Percentiles rank a stretch among this genome's conserved stretches.
Conservation (phyloP, 2,329 filamentous ascomycete genomes). For the Penicillium sp. region DNA sequence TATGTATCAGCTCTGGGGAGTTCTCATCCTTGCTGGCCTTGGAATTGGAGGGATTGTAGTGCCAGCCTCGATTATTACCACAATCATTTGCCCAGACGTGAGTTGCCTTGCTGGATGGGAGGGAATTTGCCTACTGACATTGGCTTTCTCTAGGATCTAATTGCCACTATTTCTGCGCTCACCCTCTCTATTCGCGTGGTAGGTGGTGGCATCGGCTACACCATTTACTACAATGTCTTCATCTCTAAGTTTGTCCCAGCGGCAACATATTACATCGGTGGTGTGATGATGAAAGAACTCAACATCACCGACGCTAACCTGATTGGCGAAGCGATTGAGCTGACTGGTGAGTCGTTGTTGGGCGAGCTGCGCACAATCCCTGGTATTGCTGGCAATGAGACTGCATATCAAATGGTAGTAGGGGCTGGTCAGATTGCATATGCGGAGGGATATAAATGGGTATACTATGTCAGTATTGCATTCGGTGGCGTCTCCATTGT, state of each 20-base stretch:
- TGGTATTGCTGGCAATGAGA: slow-evolving; percentile 52
- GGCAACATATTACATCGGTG: slow-evolving; percentile 50
- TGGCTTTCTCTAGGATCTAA: slow-evolving; percentile 49
- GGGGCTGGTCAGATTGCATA: slow-evolving; percentile 56
- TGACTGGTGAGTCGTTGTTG: slow-evolving; percentile 55
- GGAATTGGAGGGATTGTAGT: slow-evolving; percentile 68
- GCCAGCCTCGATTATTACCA: slow-evolving; percentile 64
- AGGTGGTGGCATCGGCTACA: slow-evolving; percentile 64
- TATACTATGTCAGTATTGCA: slow-evolving; percentile 61
- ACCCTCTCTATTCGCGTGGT: slow-evolving; percentile 68
- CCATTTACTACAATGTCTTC: slow-evolving; percentile 55
- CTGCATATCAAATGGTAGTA: slow-evolving; percentile 53
- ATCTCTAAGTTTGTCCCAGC: slow-evolving; percentile 47
- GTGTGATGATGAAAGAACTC: slow-evolving; percentile 48
- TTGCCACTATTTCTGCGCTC: slow-evolving; percentile 66
- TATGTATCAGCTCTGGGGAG: slow-evolving; percentile 52
- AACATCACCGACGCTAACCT: slow-evolving; percentile 50
- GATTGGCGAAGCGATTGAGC: slow-evolving; percentile 51
- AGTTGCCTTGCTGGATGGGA: background rate
- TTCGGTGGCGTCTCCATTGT: slow-evolving; percentile 58
- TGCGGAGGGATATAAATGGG: slow-evolving; percentile 58
- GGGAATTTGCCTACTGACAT: background rate
- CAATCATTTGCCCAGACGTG: slow-evolving; percentile 66
- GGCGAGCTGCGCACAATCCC: slow-evolving; percentile 49
- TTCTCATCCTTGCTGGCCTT: slow-evolving; percentile 60